Base-by-base conservation (phyloP, 306 rosid species). In the Cyamopsis tetragonoloba region DNA sequence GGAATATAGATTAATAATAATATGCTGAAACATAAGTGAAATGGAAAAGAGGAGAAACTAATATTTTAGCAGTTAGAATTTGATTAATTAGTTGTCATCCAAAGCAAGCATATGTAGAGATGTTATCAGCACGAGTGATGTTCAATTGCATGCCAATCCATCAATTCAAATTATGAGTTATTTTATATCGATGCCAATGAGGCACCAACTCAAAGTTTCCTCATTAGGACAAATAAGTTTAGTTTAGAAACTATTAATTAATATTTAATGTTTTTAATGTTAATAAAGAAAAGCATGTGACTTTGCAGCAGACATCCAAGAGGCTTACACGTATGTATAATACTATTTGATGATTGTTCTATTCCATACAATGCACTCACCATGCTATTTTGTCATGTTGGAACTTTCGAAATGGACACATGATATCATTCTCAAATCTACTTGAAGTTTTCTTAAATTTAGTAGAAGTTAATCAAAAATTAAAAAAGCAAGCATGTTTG, bases 191-290 rank as follows among this genome's bases (percentile, higher is more conserved):
- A 22, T 44, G 34, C 14, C 46, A 37, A 28, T 28, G 39, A 38
- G 26, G 62, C 73, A 66, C 37, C 57, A 39, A 39, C 34, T 7
- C 57, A 17, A 15, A 32, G 46, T 72, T 28, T 37, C 39, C 38
- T 17, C 12, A 39, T 6, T 23, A 15, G 13, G 24, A 62, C 56
- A 50, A 61, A 47, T 7, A 49, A 61, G 15, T 35, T 3, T 24
- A 48, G 43, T 12, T n/a, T 10, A 27, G 48, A 34, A 27, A 35
- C 19, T 15, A n/a, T 6, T 15, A n/a, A n/a, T n/a, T n/a, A n/a
- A n/a, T n/a, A n/a, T n/a, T n/a, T n/a, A n/a, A n/a, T n/a, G n/a
- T n/a, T n/a, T n/a, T n/a, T n/a, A n/a, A n/a, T n/a, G n/a, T n/a
- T n/a, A n/a, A 44, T 20, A 51, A 39, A 51, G 12, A 53, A 38